phyloP scores from a whole-genome alignment of 2,329 filamentous ascomycete genomes.

The Trichoderma harzianum region DNA sequence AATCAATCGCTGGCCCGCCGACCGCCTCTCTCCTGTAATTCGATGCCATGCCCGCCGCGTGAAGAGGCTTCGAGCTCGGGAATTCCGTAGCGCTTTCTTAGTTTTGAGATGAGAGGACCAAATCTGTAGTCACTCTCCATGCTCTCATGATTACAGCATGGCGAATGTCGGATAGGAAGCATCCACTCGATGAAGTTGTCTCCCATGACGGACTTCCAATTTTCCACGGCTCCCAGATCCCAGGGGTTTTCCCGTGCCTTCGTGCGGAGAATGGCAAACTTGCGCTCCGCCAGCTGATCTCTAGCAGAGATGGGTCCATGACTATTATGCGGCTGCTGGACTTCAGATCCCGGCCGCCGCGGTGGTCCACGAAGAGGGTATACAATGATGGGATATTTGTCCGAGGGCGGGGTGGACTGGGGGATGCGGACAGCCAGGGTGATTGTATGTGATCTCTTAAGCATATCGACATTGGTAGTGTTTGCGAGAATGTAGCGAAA shows the following conservation, averaged over 20 bases:
- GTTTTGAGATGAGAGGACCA: constrained; percentile 56
- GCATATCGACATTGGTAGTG: constrained; percentile 78
- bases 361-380: constrained; percentile 50
- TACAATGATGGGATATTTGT: constrained; percentile 50
- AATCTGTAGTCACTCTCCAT: constrained; percentile 65
- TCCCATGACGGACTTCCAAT: constrained; percentile 81
- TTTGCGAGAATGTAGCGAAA: constrained; percentile 68
- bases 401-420: constrained; percentile 39
- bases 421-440: constrained; percentile 73
- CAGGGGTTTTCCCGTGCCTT: constrained; percentile 78
- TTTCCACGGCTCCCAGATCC: constrained; percentile 67
- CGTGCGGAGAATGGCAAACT: constrained; percentile 76
- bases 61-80: constrained; percentile 11
- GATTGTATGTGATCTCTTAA: constrained; percentile 61
- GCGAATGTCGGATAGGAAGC: constrained; percentile 70
- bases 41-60: constrained; percentile 3
- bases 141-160: constrained; percentile 66
- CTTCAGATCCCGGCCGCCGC: constrained; percentile 26
- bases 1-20: not conserved
- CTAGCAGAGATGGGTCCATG: constrained; percentile 27
- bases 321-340: not conserved
- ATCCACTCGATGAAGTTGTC: constrained; percentile 70
- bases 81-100: constrained; percentile 44
- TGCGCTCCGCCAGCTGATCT: constrained; percentile 53
- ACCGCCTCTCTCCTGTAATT: constrained; percentile 10